Evolutionary conservation across 1,139 yeast genomes (phyloP), one percentile per base, ranked within the genome.

Genomic region (Kodamaea arcana): DNA sequence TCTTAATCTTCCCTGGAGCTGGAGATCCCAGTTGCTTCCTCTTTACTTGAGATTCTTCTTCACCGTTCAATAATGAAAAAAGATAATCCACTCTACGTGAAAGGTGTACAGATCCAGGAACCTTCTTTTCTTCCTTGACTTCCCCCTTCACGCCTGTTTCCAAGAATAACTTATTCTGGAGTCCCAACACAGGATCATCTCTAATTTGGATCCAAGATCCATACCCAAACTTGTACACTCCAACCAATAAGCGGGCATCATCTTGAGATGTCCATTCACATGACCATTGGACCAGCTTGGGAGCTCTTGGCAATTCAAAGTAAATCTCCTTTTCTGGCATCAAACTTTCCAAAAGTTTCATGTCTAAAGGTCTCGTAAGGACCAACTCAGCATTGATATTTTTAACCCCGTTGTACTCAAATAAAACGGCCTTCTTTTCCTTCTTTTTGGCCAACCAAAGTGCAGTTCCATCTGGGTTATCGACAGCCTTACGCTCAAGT

Each of bases 151-250:
- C 26, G 7, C 22, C 30, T 10, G 17, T 22, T 36, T 75, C 86
- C 47, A 90, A 68, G 52, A 78, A 90, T 44, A 90, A 62, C 62
- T 86, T 90, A 49, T 87, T 87, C 43, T 88, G 86, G 45, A 94
- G 69, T 11, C 92, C 94, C 41, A 94, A 70, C 38, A 86, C 74
- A 1, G 98, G 97, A 61, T 94, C 98, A 60, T 92, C 98, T 54
- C 98, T 70, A 31, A 94, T 90, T 54, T 85, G 90, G 6, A 75
- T 60, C 98, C 98, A 94, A 1, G 95, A 83, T 15, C 98, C 98
- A 54, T 87, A 92, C 0, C 99, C 99, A 59, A 90, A 87, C 58
- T 87, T 88, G 54, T 78, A 75, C 22, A 92, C 84, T 44, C 99
- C 99, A 28, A 84, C 78, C 43, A 94, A 60, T 35, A 94, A 68